These are phyloP conservation scores for Petrea volubilis DNA, from an alignment of 257 asterid species.

Conservation along the genomic window DNA sequence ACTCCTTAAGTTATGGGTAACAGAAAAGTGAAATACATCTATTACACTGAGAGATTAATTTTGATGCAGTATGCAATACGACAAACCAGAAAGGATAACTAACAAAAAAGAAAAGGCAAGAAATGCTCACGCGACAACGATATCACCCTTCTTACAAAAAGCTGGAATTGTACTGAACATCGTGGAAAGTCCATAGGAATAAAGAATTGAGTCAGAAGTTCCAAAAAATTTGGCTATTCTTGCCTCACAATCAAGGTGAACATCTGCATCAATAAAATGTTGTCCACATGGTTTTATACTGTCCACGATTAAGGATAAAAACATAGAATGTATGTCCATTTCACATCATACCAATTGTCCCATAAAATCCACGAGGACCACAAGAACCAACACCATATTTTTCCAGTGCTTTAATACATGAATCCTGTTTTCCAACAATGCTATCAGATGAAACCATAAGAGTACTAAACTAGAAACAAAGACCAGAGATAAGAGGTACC, in stretches of 20 bases:
- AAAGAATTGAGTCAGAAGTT: constrained; percentile 87
- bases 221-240: constrained; percentile 90
- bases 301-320: constrained; percentile 14
- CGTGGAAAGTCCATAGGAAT: constrained; percentile 92
- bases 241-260: constrained; percentile 99
- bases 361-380: constrained; percentile 99
- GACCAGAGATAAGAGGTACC: constrained; percentile 33
- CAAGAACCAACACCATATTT: constrained; percentile 99
- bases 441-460: constrained; percentile 22
- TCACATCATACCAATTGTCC: constrained; percentile 81
- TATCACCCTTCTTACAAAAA: constrained; percentile 93
- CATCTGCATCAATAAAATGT: constrained; percentile 54
- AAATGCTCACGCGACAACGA: constrained; percentile 78
- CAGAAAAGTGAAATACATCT: no score
- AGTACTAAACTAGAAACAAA: constrained; percentile 18
- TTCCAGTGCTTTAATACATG: constrained; percentile 87
- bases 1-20: no score
- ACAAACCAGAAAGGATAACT: not conserved
- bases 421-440: constrained; percentile 56
- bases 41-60: not conserved
- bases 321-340: not conserved
- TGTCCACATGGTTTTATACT: constrained; percentile 8
- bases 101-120: not conserved
- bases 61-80: constrained; percentile 2
- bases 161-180: constrained; percentile 99